Conservation (phyloP, 192 early-diverging fungal genomes). For the Cetraspora pellucida region DNA sequence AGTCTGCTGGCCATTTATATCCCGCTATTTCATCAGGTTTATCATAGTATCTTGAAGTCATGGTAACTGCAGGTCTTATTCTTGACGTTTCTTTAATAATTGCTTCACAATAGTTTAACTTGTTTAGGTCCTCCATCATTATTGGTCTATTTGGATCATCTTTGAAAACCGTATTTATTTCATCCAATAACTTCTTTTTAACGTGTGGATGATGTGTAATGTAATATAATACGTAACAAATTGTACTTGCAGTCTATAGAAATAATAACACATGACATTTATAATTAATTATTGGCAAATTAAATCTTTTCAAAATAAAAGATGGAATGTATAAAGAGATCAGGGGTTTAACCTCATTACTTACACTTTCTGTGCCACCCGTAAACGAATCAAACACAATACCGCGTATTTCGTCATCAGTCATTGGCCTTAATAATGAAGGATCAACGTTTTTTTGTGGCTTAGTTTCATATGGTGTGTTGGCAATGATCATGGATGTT, state of each 20-base stretch:
- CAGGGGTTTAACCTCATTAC: background rate
- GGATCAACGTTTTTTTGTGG: conserved; percentile 12
- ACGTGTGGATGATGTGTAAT: conserved; percentile 2
- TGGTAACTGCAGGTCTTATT: background rate
- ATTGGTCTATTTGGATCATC: background rate
- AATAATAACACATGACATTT: background rate
- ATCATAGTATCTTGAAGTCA: background rate
- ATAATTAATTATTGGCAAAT: background rate
- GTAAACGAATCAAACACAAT: conserved; percentile 2
- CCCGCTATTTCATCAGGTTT: conserved; percentile 9
- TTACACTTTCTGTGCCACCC: background rate
- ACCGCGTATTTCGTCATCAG: conserved; percentile 6
- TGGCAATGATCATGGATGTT: conserved; percentile 18
- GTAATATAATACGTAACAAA: conserved; percentile 13
- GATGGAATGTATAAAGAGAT: too few relatives aligned
- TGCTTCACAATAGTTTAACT: background rate
- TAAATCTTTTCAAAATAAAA: too few relatives aligned
- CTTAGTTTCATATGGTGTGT: background rate
- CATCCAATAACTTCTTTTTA: conserved; percentile 10
- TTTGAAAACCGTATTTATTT: background rate
- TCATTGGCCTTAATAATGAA: conserved; percentile 10
- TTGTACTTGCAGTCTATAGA: too few relatives aligned
- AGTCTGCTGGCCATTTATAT: conserved; percentile 10
- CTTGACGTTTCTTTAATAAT: conserved; percentile 2
- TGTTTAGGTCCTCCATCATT: background rate